These are phyloP conservation scores for Penicillium hesseltinei DNA, from an alignment of 2,329 filamentous ascomycete genomes.

Conservation along the genomic window DNA sequence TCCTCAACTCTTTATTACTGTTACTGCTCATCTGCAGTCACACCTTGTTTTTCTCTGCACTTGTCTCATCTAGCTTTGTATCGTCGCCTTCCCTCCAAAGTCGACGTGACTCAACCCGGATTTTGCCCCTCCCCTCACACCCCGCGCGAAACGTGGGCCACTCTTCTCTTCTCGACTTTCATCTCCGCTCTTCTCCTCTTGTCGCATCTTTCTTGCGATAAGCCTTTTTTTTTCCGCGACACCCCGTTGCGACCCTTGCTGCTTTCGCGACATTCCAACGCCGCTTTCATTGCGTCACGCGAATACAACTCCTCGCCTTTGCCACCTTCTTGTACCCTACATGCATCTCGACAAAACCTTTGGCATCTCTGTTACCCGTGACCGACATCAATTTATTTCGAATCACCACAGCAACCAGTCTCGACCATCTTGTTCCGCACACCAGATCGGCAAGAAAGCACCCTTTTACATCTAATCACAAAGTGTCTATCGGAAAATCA, in stretches of 20 bases:
- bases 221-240: neutral
- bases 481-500: slow-evolving; percentile 13
- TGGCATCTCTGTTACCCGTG: neutral
- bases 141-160: slow-evolving; percentile 26
- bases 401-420: neutral
- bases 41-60: neutral
- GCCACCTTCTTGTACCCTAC: slow-evolving; percentile 5
- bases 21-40: neutral
- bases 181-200: neutral
- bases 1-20: neutral
- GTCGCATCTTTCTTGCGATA: neutral
- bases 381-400: neutral
- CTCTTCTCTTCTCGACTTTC: slow-evolving; percentile 13
- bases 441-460: slow-evolving; percentile 5
- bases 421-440: neutral
- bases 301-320: slow-evolving; percentile 1
- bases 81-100: neutral
- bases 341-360: slow-evolving; percentile 2
- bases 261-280: slow-evolving; percentile 15
- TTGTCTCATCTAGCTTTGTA: neutral
- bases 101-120: slow-evolving; percentile 23
- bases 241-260: neutral
- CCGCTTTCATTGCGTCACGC: slow-evolving; percentile 22
- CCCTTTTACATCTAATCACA: slow-evolving; percentile 5
- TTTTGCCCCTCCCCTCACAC: slow-evolving; percentile 15